Evolutionary conservation across 495 filamentous ascomycete genomes (phyloP), one percentile per base, ranked within the genome.

Genomic region (Trypethelium eluteriae): DNA sequence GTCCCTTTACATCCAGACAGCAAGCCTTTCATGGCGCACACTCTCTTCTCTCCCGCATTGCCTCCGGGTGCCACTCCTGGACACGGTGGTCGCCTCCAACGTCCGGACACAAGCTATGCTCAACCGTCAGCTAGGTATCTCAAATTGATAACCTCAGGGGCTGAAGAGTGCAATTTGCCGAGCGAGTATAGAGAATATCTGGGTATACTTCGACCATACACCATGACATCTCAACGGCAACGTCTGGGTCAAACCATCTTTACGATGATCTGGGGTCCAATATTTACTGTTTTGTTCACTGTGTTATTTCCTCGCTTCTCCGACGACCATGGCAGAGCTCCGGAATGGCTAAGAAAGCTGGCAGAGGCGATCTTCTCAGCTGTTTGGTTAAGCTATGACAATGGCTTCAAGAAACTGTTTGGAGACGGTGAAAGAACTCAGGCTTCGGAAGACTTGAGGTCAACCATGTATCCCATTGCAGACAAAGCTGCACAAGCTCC

Each of bases 41-140:
- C 86, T 0, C 79, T 88, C 4, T 83, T 85, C 67, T 82, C 84
- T 1, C 85, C 84, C 1, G 70, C 67, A 36, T 38, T 59, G 2
- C 35, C 65, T 10, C 66, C 64, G 12, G 49, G 63, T 9, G 70
- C 78, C 73, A 63, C 74, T 73, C 79, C 62, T 72, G 73, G 18
- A 62, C 64, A 64, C 72, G 76, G 77, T 69, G 71, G 67, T 12
- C 69, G 66, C 61, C 59, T 75, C 75, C 59, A 71, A 49, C 86
- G 90, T 11, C 86, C 87, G 2, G 81, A 88, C 65, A 81, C 84
- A 2, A 76, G 77, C 62, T 89, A 90, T 70, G 89, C 91, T 2
- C 92, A 98, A 74, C 85, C 94, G 0, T 96, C 91, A 2, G 80
- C 83, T 18, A 85, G 93, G 0, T 98, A 98, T 72, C 80, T 98